Percentiles rank a stretch among this genome's conserved stretches.
Evolutionary conservation across 176 grass and related monocot genomes (phyloP).

Genomic region (Olyra latifolia): DNA sequence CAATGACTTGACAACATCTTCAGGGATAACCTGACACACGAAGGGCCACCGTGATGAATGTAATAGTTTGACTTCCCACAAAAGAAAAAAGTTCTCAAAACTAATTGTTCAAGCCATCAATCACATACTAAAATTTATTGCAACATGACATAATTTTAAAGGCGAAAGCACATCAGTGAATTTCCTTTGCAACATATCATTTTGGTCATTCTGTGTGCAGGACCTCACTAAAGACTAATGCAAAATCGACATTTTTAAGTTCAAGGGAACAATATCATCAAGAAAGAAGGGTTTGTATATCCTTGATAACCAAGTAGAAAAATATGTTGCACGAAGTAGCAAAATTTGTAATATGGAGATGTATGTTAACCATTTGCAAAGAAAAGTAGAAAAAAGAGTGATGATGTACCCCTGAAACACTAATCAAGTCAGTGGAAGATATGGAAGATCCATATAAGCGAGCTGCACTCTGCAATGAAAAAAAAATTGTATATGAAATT

Average conservation of each 20-base stretch:
- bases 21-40: constrained; percentile 75
- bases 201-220: constrained; percentile 4
- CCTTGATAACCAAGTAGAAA: neutral
- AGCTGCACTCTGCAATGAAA: constrained; percentile 83
- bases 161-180: neutral
- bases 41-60: constrained; percentile 23
- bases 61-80: constrained; percentile 4
- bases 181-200: neutral
- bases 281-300: neutral
- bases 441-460: constrained; percentile 88
- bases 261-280: neutral
- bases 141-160: neutral
- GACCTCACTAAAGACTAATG: neutral
- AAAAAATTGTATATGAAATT: constrained; percentile 14
- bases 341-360: neutral
- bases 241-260: constrained; percentile 9
- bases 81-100: constrained; percentile 11
- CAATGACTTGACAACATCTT: constrained; percentile 74
- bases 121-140: constrained; percentile 16
- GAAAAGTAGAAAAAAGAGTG: constrained; percentile 21
- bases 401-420: constrained; percentile 86
- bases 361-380: constrained; percentile 25
- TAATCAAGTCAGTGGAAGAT: constrained; percentile 84
- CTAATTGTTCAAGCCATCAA: constrained; percentile 10
- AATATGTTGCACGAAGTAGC: constrained; percentile 31